A percentile compares a stretch with the other conserved stretches of the same genome.
These are phyloP conservation scores for Akanthomyces lecanii DNA, from an alignment of 2,329 filamentous ascomycete species.

Conservation along the genomic window DNA sequence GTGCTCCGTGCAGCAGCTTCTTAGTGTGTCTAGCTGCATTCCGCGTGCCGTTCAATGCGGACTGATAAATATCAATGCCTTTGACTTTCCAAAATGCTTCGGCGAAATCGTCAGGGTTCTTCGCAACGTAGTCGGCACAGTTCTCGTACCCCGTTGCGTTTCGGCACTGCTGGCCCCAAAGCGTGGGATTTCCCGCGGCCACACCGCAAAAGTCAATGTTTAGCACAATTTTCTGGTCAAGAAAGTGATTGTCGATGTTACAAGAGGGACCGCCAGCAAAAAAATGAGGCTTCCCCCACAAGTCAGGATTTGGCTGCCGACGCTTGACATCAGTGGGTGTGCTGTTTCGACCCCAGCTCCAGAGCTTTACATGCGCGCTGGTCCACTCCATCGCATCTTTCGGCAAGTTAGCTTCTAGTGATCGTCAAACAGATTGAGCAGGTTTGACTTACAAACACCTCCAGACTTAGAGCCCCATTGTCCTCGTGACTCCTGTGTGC, in stretches of 20 bases:
- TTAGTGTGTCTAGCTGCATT: not conserved
- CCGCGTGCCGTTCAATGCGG: not conserved
- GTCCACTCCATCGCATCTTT: conserved; percentile 41
- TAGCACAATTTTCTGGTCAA: conserved; percentile 66
- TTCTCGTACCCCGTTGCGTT: not conserved
- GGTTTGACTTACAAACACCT: not conserved
- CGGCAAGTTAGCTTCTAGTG: conserved; percentile 21
- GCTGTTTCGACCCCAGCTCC: conserved; percentile 32
- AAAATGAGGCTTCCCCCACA: conserved; percentile 62
- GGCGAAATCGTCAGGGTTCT: not conserved
- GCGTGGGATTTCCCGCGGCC: conserved; percentile 46
- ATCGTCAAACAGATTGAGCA: not conserved
- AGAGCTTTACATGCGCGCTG: conserved; percentile 37
- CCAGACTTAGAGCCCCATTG: not conserved
- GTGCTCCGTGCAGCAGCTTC: not conserved
- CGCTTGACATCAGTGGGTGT: conserved; percentile 33
- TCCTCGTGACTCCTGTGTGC: not conserved
- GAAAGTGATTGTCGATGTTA: conserved; percentile 60
- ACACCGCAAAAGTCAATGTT: conserved; percentile 73
- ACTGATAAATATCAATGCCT: not conserved
- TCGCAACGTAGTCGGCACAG: not conserved
- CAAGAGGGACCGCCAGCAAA: conserved; percentile 56
- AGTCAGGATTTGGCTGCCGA: conserved; percentile 53
- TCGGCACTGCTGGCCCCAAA: conserved; percentile 3
- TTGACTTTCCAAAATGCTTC: not conserved